Base-by-base conservation (phyloP, 106 monocot genomes). In the Vanilla planifolia region DNA sequence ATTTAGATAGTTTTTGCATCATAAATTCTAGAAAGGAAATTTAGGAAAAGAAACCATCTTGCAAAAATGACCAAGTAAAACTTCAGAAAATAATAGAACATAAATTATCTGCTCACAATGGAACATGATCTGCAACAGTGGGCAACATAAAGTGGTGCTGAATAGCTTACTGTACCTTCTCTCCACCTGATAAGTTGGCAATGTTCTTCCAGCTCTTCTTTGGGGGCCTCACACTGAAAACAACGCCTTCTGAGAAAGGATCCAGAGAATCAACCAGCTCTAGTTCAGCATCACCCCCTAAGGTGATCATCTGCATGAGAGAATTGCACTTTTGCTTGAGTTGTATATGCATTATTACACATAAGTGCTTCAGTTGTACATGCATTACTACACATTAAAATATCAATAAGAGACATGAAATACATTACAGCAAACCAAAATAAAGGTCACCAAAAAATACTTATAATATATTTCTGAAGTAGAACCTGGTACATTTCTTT, bases 131-230 rank as follows among this genome's bases (percentile, higher is more conserved):
- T n/a, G n/a, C n/a, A n/a, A n/a, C n/a, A n/a, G n/a, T n/a, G n/a
- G n/a, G n/a, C n/a, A n/a, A n/a, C n/a, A n/a, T n/a, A n/a, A n/a
- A n/a, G n/a, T n/a, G n/a, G n/a, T n/a, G n/a, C n/a, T n/a, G n/a
- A n/a, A n/a, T n/a, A n/a, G n/a, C n/a, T n/a, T n/a, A n/a, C n/a
- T 16, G 14, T 64, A 91, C 96, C 91, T 91, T 96, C 61, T 96
- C 96, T 28, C 96, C 96, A 41, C 96, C 96, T 47, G 96, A 96
- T 56, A 96, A 59, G 57, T 96, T 96, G 37, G 96, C 90, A 72
- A 96, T 96, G 51, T 96, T 96, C 77, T 96, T 96, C 96, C 96
- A 96, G 70, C 96, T 96, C 68, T 96, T 96, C 64, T 96, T 96
- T 37, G 96, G 96, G 55, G 96, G 96, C 48, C 96, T 75, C 8